A percentile compares a stretch with the other conserved stretches of the same genome.
Conservation (phyloP, 192 early-diverging fungal species). For the Backusella westeae region DNA sequence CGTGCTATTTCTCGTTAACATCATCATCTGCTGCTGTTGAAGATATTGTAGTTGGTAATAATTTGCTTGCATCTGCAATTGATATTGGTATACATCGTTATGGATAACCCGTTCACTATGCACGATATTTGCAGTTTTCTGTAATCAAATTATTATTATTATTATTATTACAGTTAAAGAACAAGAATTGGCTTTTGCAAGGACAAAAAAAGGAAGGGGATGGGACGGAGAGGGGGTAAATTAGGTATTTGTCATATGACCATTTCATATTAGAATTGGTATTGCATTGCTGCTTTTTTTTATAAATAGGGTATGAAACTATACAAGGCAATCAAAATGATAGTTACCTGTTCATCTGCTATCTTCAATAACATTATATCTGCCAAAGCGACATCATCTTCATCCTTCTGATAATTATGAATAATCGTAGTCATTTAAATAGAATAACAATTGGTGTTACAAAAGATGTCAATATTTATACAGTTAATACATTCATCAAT, state of each 20-base stretch:
- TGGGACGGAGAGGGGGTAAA: neutral
- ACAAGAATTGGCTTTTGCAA: neutral
- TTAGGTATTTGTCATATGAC: neutral
- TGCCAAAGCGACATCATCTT: neutral
- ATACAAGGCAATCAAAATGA: neutral
- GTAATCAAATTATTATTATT: neutral
- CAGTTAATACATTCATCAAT: neutral
- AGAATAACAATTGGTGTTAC: neutral
- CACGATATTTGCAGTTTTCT: neutral
- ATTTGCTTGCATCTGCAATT: conserved; percentile 3
- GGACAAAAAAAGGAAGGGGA: neutral
- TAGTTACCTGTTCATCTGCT: neutral
- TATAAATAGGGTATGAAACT: neutral
- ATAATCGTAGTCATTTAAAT: neutral
- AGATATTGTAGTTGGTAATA: conserved; percentile 9
- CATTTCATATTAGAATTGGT: conserved; percentile 1
- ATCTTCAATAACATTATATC: neutral
- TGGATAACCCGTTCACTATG: neutral
- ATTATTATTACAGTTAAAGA: neutral
- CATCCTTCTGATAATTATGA: neutral
- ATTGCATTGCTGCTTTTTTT: neutral
- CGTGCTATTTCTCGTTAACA: conserved; percentile 1
- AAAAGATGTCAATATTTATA: neutral
- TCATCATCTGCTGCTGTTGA: conserved; percentile 7
- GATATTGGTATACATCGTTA: conserved; percentile 1